Base-by-base conservation (phyloP, 179 eudicot species). In the Beta macrorhiza region DNA sequence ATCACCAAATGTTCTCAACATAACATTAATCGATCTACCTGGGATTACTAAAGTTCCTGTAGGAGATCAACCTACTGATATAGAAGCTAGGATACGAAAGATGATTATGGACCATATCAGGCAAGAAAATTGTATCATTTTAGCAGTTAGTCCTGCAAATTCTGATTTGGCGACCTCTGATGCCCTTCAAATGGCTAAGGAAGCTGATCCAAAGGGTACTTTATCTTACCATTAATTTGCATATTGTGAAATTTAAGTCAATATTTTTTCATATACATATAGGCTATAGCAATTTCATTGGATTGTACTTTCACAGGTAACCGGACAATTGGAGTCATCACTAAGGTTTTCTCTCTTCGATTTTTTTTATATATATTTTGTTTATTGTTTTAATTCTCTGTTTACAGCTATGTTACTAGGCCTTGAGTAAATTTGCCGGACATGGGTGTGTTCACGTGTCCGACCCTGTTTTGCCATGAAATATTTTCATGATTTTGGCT, bases 21-120 rank as follows among this genome's bases (percentile, higher is more conserved):
- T 86, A 11, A 81, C 88, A 44, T 79, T 86, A 32, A 84, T 86
- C 68, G 86, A 86, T 83, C 82, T 86, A 20, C 84, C 88, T 62
- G 88, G 86, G 52, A 74, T 86, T 17, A 86, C 88, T n/a, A 83
- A 83, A 80, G 86, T 86, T 78, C 88, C 86, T 71, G 84, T 83
- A 37, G 86, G 84, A 52, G 84, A 86, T 81, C 88, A 83, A 78
- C 88, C 88, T 8, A 67, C 65, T 68, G 84, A 86, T 61, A 83
- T 83, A 52, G 88, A 86, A 78, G 72, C 78, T n/a, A 75, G 84
- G 78, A 81, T 83, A 75, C 63, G 88, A 71, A 83, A 47, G 64
- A 86, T 83, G 86, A 86, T 86, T 37, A 83, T 81, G 86, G 62
- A 65, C 15, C 84, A 83, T 78, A 83, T 86, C n/a, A 65, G 44